Base-by-base conservation (phyloP, 2,329 filamentous ascomycete genomes). In the Ophiocordyceps robertsii region DNA sequence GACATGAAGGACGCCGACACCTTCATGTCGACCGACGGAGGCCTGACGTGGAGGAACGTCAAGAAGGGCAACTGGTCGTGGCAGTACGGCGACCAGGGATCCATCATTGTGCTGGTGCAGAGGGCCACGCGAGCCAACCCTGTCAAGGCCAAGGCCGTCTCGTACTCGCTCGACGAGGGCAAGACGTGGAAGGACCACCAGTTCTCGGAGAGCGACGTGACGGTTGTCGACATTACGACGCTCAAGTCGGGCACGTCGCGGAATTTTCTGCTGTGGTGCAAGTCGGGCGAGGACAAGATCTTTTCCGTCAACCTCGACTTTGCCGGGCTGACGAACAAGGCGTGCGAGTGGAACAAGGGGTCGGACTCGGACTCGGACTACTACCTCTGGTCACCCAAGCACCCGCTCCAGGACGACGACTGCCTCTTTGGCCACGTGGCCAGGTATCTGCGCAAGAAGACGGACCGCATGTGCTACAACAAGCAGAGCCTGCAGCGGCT, bases 61-160 rank as follows among this genome's bases (percentile, higher is more conserved):
- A 90, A 84, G 64, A 89, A 93, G 62, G 93, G 92, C 6, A 75
- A 73, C 31, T 95, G 88, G 70, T 82, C 84, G 55, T 98, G 88
- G 87, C 86, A 94, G 55, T 95, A 87, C 58, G 93, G 92, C 45
- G 93, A 98, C 53, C 87, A 95, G 59, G 92, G 92, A 27, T 92
- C 87, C 6, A 82, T 96, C 53, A 78, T 96, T 47, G 86, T 94
- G 36, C 81, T 98, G 39, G 88, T 90, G 19, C 76, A 83, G 55
- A 78, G 87, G 44, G 70, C 73, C 13, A 73, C 72, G 41, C 70
- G 76, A 41, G 87, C 83, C 5, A 82, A 82, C 49, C 64, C 69
- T 1, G 66, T 89, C 41, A 77, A 75, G 56, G 84, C 82, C 3
- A 77, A 84, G 42, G 65, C 67, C 2, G 64, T 93, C 35, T 78